A percentile compares a stretch with the other conserved stretches of the same genome.
Conservation (phyloP, 192 early-diverging fungal genomes). For the Coemansia sp. region DNA sequence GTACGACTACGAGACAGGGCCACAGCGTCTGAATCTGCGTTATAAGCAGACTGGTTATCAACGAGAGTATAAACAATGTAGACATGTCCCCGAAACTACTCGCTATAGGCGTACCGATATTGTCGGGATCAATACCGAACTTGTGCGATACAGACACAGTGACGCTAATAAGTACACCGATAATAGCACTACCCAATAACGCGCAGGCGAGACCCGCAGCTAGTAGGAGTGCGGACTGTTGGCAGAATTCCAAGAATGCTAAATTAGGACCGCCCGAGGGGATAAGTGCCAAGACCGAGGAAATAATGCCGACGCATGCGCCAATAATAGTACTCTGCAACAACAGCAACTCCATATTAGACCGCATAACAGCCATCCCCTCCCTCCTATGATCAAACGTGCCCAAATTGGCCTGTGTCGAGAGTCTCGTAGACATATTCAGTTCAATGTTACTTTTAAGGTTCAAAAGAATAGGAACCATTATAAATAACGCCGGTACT, state of each 20-base stretch:
- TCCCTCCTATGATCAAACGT: constrained; percentile 59
- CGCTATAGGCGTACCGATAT: constrained; percentile 55
- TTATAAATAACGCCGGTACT: constrained; percentile 78
- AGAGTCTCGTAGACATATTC: constrained; percentile 85
- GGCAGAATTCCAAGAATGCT: neutral
- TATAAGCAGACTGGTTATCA: constrained; percentile 22
- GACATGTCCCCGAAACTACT: constrained; percentile 58
- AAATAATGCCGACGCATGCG: constrained; percentile 70
- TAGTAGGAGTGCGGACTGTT: constrained; percentile 56
- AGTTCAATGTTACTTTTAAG: constrained; percentile 93
- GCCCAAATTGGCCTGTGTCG: constrained; percentile 74
- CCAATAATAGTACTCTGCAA: constrained; percentile 75
- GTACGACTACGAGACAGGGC: constrained; percentile 52
- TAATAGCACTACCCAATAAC: constrained; percentile 67
- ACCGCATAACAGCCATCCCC: constrained; percentile 62
- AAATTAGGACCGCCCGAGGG: neutral
- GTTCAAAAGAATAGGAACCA: constrained; percentile 84
- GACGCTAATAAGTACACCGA: constrained; percentile 72
- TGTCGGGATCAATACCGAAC: constrained; percentile 75
- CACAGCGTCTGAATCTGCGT: constrained; percentile 11
- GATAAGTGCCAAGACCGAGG: constrained; percentile 56
- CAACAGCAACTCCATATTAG: constrained; percentile 77
- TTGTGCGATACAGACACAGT: constrained; percentile 66
- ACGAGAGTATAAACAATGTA: constrained; percentile 43
- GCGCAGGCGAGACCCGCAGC: constrained; percentile 71